Percentiles rank a stretch among this genome's conserved stretches.
These are phyloP conservation scores for Melaleuca quinquenervia DNA, from an alignment of 345 rosid species.

Conservation along the genomic window DNA sequence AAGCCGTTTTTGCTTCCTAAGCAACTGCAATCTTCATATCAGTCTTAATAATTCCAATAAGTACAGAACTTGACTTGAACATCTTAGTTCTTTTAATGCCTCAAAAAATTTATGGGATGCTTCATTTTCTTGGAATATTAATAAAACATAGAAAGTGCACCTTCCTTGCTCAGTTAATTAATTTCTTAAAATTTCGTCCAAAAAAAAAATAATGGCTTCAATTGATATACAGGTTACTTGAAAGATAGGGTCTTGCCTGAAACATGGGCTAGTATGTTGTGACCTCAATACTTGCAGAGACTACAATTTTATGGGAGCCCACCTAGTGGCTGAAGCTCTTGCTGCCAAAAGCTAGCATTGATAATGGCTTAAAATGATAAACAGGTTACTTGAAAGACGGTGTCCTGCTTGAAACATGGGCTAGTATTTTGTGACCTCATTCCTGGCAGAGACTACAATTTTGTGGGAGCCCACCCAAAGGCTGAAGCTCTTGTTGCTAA, in stretches of 20 bases:
- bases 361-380: neutral
- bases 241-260: constrained; percentile 79
- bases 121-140: no score
- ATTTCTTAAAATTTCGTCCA: no score
- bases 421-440: constrained; percentile 64
- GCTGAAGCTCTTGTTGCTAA: constrained; percentile 89
- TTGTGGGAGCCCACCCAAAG: constrained; percentile 73
- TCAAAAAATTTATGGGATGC: neutral
- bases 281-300: constrained; percentile 64
- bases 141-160: neutral
- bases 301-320: constrained; percentile 68
- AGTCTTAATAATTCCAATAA: neutral
- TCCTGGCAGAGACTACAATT: constrained; percentile 67
- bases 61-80: neutral
- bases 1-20: neutral
- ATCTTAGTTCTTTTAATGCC: no score
- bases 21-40: neutral
- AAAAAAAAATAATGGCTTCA: no score
- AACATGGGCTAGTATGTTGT: constrained; percentile 89
- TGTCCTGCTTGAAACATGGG: constrained; percentile 93
- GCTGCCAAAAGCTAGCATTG: constrained; percentile 70
- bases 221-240: constrained; percentile 48
- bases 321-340: constrained; percentile 78
- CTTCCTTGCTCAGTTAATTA: neutral
- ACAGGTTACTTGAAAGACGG: constrained; percentile 78